Conservation (phyloP, 2,329 filamentous ascomycete genomes). For the Eurotiales sp. region DNA sequence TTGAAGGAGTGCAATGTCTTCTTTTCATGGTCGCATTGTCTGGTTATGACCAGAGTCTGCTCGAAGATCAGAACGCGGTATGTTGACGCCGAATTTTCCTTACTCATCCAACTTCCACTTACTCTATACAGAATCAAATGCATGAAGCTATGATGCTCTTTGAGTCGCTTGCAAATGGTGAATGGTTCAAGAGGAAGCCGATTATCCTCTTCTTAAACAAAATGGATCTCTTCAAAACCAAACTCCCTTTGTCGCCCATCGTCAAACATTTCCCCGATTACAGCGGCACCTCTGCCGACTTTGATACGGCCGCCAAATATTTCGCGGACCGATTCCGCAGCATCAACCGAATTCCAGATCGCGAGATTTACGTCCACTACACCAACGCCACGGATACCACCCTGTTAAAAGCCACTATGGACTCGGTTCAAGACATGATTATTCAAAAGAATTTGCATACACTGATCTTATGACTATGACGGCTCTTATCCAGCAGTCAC, state of each 20-base stretch:
- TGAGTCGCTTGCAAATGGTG: slow-evolving; percentile 79
- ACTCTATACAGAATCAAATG: slow-evolving; percentile 72
- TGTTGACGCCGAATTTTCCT: slow-evolving; percentile 42
- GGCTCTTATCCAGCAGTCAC: not conserved
- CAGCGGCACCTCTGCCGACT: slow-evolving; percentile 65
- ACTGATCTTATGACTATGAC: slow-evolving; percentile 61
- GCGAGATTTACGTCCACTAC: slow-evolving; percentile 58
- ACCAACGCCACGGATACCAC: slow-evolving; percentile 65
- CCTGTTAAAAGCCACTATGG: slow-evolving; percentile 80
- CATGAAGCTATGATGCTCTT: slow-evolving; percentile 84
- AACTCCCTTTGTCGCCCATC: slow-evolving; percentile 67
- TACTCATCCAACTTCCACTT: slow-evolving; percentile 14
- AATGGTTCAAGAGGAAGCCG: slow-evolving; percentile 78
- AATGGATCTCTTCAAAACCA: slow-evolving; percentile 79
- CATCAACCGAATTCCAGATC: slow-evolving; percentile 61
- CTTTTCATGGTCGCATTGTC: slow-evolving; percentile 93
- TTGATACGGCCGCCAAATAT: slow-evolving; percentile 72
- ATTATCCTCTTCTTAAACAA: slow-evolving; percentile 85
- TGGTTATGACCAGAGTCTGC: slow-evolving; percentile 92
- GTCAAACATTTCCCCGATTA: slow-evolving; percentile 76
- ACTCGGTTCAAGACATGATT: slow-evolving; percentile 81
- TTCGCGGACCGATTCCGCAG: slow-evolving; percentile 78
- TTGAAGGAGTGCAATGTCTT: slow-evolving; percentile 88
- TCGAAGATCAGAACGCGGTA: slow-evolving; percentile 94
- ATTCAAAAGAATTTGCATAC: slow-evolving; percentile 79